Evolutionary conservation across 768 basidiomycete species (phyloP), one percentile per base, ranked within the genome.

Genomic region (Multifurca ochricompacta): DNA sequence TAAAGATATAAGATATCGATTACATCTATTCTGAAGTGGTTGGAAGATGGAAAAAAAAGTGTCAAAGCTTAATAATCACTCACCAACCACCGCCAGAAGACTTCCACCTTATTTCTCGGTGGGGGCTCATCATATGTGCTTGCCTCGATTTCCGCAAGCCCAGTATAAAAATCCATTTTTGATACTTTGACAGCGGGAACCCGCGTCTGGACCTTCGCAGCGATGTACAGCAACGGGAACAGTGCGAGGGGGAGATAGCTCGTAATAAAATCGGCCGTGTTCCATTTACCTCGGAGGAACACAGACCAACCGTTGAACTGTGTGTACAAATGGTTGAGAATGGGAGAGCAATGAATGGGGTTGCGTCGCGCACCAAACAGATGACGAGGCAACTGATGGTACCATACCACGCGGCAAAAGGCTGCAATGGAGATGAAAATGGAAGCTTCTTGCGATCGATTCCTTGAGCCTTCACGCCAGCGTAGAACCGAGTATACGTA

Each of bases 141-240:
- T 57, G 65, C 69, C 65, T 65, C 68, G 36, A 69, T 63, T 59
- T 69, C 66, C 44, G 59, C 67, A n/a, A 70, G 73, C 55, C 83
- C 79, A 5, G 77, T 74, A 39, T 82, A 70, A 65, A 94, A 93
- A 70, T 96, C 94, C 88, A 97, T 93, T 32, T 94, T 81, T 19
- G 75, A 64, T 0, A 82, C 59, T 34, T 69, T 65, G 40, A 82
- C 71, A 25, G 73, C 60, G 18, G 72, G 71, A 39, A 71, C 69
- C 63, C 74, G 77, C 53, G 73, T 78, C 65, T 73, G 76, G 36
- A 85, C 56, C 63, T 79, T 80, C 56, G 82, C 78, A 16, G 69
- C 74, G 34, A 75, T 7, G 68, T 87, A 95, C 34, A 95, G 65
- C 46, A 92, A 48, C 18, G 90, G 89, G 80, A 92, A 91, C 30